Evolutionary conservation across 805 yeast species (phyloP).

Genomic region (Candida insectorum): DNA sequence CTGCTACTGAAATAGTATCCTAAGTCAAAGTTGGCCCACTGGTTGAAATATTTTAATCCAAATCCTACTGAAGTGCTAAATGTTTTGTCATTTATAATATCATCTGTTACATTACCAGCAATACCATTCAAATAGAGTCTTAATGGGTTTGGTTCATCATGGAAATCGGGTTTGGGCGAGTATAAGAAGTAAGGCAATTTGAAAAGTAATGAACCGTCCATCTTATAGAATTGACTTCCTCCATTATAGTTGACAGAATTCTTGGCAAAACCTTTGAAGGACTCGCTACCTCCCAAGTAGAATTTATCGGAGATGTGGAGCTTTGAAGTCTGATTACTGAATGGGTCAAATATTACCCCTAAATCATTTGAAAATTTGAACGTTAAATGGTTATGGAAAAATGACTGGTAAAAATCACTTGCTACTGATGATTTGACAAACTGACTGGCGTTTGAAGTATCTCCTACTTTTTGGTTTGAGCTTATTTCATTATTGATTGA

Average conservation of each 20-base stretch:
- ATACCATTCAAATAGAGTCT: slow-evolving; percentile 59
- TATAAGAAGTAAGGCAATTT: slow-evolving; percentile 50
- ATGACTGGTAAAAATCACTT: slow-evolving; percentile 35
- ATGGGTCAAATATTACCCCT: slow-evolving; percentile 51
- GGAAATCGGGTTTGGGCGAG: slow-evolving; percentile 12
- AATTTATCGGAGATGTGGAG: slow-evolving; percentile 77
- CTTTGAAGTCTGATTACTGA: slow-evolving; percentile 12
- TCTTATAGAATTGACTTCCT: slow-evolving; percentile 58
- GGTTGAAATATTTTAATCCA: slow-evolving; percentile 36
- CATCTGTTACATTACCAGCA: slow-evolving; percentile 55
- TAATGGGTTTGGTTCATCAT: slow-evolving; percentile 30
- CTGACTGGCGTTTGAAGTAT: slow-evolving; percentile 14
- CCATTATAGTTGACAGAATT: slow-evolving; percentile 75
- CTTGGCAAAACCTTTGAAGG: slow-evolving; percentile 64
- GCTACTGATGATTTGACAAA: slow-evolving; percentile 36
- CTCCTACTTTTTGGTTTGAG: slow-evolving; percentile 27
- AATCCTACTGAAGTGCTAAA: slow-evolving; percentile 28
- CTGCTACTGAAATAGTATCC: slow-evolving; percentile 35
- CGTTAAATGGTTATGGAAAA: slow-evolving; percentile 45
- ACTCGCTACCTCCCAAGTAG: slow-evolving; percentile 76
- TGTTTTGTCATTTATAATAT: slow-evolving; percentile 19
- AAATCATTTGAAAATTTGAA: slow-evolving; percentile 46
- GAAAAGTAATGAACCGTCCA: slow-evolving; percentile 57
- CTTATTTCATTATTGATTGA: slow-evolving; percentile 58
- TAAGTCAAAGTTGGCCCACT: slow-evolving; percentile 40